Percentiles rank a stretch among this genome's conserved stretches.
These are phyloP conservation scores for Penicillium sp. DNA, from an alignment of 2,329 filamentous ascomycete species.

Conservation along the genomic window DNA sequence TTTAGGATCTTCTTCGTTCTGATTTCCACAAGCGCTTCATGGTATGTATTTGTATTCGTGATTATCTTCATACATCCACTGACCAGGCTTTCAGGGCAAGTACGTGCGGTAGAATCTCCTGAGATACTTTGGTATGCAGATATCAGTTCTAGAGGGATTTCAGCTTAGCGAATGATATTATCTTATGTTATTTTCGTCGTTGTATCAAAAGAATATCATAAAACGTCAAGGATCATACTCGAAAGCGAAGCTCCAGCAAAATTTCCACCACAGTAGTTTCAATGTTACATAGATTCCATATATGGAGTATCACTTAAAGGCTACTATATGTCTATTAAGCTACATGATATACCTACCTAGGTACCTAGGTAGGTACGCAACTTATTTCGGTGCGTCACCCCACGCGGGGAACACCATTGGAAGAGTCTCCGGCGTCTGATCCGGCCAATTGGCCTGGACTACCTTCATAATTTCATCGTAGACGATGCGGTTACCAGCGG, in stretches of 20 bases:
- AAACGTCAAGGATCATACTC: neutral
- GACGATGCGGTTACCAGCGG: slow-evolving; percentile 55
- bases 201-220: neutral
- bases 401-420: slow-evolving; percentile 55
- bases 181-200: neutral
- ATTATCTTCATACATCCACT: neutral
- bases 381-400: slow-evolving; percentile 42
- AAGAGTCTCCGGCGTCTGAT: slow-evolving; percentile 52
- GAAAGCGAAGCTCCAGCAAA: neutral
- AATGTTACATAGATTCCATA: neutral
- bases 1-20: slow-evolving; percentile 77
- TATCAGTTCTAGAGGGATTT: neutral
- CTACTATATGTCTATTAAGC: neutral
- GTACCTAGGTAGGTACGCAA: no score
- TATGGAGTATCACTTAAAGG: neutral
- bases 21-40: slow-evolving; percentile 99
- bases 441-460: slow-evolving; percentile 53
- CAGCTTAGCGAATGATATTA: slow-evolving; percentile 1
- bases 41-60: slow-evolving; percentile 44
- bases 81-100: neutral
- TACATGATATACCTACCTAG: neutral
- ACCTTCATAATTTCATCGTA: slow-evolving; percentile 53
- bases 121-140: neutral
- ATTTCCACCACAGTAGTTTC: neutral
- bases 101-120: slow-evolving; percentile 1